A percentile compares a stretch with the other conserved stretches of the same genome.
These are phyloP conservation scores for Adansonia digitata DNA, from an alignment of 345 rosid species.

Conservation along the genomic window DNA sequence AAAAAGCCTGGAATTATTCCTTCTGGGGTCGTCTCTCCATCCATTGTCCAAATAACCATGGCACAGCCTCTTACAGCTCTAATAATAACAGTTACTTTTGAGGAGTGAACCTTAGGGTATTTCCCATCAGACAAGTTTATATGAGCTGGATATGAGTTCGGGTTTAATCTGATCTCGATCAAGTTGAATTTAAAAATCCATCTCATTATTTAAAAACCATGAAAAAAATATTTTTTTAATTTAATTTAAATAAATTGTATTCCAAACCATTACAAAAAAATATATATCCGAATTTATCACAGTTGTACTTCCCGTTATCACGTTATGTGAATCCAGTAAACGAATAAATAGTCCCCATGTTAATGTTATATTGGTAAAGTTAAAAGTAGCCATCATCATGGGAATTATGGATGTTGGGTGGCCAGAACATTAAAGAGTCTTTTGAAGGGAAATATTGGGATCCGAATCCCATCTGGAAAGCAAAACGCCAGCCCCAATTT, in stretches of 20 bases:
- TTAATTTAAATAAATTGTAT: too few species aligned
- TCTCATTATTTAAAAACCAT: too few species aligned
- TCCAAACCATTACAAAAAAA: too few species aligned
- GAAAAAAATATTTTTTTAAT: too few species aligned
- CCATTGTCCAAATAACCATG: too few species aligned
- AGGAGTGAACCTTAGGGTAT: not conserved
- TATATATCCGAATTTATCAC: too few species aligned
- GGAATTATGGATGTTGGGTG: conserved; percentile 27
- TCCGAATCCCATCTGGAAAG: conserved; percentile 36
- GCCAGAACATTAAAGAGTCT: conserved; percentile 19
- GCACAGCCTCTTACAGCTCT: not conserved
- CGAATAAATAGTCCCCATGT: conserved; percentile 13
- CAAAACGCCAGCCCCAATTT: conserved; percentile 19
- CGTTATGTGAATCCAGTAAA: not conserved
- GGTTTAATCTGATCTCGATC: too few species aligned
- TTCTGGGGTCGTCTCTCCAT: conserved; percentile 1
- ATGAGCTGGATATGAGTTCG: too few species aligned
- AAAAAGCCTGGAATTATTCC: not conserved
- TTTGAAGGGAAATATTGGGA: not conserved
- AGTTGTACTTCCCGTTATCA: too few species aligned
- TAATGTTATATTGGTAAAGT: conserved; percentile 17
- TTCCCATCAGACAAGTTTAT: too few species aligned
- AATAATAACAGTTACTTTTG: conserved; percentile 3
- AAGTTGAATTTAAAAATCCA: too few species aligned
- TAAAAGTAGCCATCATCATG: conserved; percentile 24